Conservation (phyloP, 2,329 filamentous ascomycete species). For the Diaporthe citri region DNA sequence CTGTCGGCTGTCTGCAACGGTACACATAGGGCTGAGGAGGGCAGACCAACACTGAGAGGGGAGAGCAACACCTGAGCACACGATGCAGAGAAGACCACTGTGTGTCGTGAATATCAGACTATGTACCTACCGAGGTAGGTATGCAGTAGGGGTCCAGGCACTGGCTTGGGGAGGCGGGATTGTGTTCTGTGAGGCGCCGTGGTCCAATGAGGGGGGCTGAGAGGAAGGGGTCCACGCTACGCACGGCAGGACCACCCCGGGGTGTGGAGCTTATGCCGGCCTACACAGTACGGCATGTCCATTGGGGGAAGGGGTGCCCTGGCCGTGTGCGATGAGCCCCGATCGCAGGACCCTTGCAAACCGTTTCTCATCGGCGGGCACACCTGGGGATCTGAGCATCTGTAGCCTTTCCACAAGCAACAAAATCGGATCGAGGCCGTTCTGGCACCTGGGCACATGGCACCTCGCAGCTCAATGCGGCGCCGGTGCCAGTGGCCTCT, state of each 20-base stretch:
- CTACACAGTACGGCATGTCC: not conserved
- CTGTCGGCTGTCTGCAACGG: not conserved
- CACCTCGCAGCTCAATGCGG: not conserved
- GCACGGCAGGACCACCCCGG: not conserved
- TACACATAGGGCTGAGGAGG: not conserved
- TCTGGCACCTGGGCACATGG: slow-evolving; percentile 18
- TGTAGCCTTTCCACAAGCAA: slow-evolving; percentile 5
- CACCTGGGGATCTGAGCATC: slow-evolving; percentile 19
- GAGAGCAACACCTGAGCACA: not conserved
- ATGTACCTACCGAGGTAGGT: no score
- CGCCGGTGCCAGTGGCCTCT: slow-evolving; percentile 6
- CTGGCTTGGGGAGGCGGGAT: no score
- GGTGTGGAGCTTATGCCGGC: not conserved
- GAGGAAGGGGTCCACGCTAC: not conserved
- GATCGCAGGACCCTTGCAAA: slow-evolving; percentile 11
- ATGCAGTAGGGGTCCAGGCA: no score
- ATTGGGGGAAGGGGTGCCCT: not conserved
- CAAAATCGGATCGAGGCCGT: slow-evolving; percentile 22
- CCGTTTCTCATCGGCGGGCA: not conserved
- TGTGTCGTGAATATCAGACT: not conserved
- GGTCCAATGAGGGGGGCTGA: not conserved
- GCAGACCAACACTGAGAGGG: not conserved
- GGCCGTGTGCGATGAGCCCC: not conserved
- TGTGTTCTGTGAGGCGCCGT: not conserved
- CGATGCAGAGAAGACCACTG: not conserved